Percentiles rank a stretch among this genome's conserved stretches.
Evolutionary conservation across 768 basidiomycete species (phyloP).

Genomic region (Agaricus bisporus): DNA sequence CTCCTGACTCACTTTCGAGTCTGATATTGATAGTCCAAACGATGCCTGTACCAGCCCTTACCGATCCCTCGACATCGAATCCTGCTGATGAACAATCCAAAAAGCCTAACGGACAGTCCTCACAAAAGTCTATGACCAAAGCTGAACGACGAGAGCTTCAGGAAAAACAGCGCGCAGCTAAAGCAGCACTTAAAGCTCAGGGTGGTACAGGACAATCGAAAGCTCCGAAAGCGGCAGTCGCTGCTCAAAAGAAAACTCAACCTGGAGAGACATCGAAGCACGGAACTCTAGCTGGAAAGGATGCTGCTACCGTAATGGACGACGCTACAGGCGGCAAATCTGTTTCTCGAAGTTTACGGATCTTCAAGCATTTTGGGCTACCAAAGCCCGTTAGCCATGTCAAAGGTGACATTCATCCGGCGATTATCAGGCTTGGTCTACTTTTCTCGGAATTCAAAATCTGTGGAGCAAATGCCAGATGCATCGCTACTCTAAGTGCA

Average conservation of each 20-base stretch:
- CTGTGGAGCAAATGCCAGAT: slow-evolving; percentile 91
- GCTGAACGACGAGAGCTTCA: slow-evolving; percentile 76
- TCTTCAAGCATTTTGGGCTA: slow-evolving; percentile 82
- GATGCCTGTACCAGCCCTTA: slow-evolving; percentile 30
- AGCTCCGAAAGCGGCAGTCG: slow-evolving; percentile 19
- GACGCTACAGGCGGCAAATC: slow-evolving; percentile 30
- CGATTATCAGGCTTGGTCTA: slow-evolving; percentile 78
- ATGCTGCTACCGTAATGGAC: slow-evolving; percentile 21
- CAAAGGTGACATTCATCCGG: slow-evolving; percentile 90
- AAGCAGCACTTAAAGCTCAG: slow-evolving; percentile 39
- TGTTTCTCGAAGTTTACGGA: slow-evolving; percentile 62
- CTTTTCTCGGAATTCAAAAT: slow-evolving; percentile 91
- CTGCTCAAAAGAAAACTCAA: slow-evolving; percentile 28
- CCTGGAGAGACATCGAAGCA: slow-evolving; percentile 22
- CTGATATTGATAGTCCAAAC: background rate
- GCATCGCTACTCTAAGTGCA: slow-evolving; percentile 84
- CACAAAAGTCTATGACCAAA: slow-evolving; percentile 75
- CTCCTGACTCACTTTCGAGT: background rate
- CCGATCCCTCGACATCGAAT: slow-evolving; percentile 20
- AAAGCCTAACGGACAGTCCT: slow-evolving; percentile 28
- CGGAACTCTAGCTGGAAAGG: slow-evolving; percentile 20
- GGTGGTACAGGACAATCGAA: slow-evolving; percentile 18
- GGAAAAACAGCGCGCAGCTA: slow-evolving; percentile 77
- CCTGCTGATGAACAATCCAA: slow-evolving; percentile 5
- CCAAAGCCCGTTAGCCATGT: slow-evolving; percentile 52